phyloP scores from a whole-genome alignment of 495 filamentous ascomycete genomes.

The Trichocladium antarcticum region DNA sequence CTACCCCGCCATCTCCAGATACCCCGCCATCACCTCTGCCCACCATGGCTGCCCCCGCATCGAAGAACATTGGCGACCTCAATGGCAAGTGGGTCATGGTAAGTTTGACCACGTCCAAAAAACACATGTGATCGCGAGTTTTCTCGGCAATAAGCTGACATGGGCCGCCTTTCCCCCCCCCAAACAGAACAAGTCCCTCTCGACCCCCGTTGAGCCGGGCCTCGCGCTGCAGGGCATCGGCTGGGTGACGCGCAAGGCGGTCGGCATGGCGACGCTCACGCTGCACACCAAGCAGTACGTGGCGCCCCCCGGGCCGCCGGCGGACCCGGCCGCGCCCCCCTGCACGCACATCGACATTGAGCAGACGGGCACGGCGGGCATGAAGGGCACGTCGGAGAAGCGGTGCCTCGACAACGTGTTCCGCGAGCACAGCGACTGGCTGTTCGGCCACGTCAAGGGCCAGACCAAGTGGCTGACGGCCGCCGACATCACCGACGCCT shows the following conservation, averaged over 20 bases:
- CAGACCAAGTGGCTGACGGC: constrained; percentile 42
- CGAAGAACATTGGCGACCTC: constrained; percentile 61
- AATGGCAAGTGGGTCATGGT: constrained; percentile 74
- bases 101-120: constrained; percentile 16
- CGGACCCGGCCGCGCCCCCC: constrained; percentile 26
- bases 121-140: background rate
- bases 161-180: no score
- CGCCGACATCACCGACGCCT: constrained; percentile 32
- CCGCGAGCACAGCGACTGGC: constrained; percentile 63
- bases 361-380: constrained; percentile 64
- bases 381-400: constrained; percentile 59
- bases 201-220: constrained; percentile 57
- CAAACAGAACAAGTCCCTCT: constrained; percentile 66
- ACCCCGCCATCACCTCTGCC: background rate
- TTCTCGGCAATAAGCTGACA: background rate
- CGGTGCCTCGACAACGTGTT: constrained; percentile 59
- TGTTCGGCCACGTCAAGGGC: constrained; percentile 67
- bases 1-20: constrained; percentile 7
- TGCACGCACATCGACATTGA: constrained; percentile 68
- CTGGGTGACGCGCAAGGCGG: constrained; percentile 72
- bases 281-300: constrained; percentile 56
- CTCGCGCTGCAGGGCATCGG: constrained; percentile 72
- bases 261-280: constrained; percentile 60
- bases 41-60: constrained; percentile 74
- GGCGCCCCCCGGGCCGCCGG: constrained; percentile 32